Evolutionary conservation across 1,139 yeast species (phyloP), one percentile per base, ranked within the genome.

Genomic region (Hansenula sp.): DNA sequence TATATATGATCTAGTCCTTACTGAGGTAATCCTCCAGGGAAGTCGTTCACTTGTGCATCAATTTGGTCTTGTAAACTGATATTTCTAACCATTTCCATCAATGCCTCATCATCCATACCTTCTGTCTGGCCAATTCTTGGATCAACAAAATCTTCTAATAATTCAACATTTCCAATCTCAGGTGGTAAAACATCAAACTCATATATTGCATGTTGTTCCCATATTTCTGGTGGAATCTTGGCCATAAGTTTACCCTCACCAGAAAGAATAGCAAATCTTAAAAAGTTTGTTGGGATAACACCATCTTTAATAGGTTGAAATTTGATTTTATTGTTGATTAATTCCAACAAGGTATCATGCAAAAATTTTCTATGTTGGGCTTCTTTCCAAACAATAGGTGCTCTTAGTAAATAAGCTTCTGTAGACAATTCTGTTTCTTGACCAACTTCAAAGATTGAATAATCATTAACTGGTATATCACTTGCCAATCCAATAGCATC

Each of bases 141-240:
- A 46, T 69, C 68, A 13, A 71, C 60, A 43, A 64, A 65, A 37
- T 64, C 61, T 32, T 60, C 60, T 13, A 73, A 58, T 0, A 59
- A 51, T 36, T 73, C 76, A 7, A 63, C 50, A 20, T 57, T 53
- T 0, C 62, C 67, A 17, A 59, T 53, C 21, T 53, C 58, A 12
- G 90, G 89, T 2, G 92, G 90, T 18, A 83, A 59, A 2, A 81
- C 74, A 59, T 84, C 94, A 56, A 75, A 84, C 50, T 84, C 94
- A 51, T 68, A 77, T 14, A 79, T 68, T 42, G 81, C 84, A 44
- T 79, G 69, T 34, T 75, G 58, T 2, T 72, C 69, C 84, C 88
- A 84, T n/a, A 82, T 67, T 2, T 62, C 53, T 32, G 69, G 57
- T 0, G 94, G 94, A 16, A 83, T 66, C 48, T 75, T 73, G 1